Conservation (phyloP, 2,329 filamentous ascomycete species). For the Colletotrichum sp. region DNA sequence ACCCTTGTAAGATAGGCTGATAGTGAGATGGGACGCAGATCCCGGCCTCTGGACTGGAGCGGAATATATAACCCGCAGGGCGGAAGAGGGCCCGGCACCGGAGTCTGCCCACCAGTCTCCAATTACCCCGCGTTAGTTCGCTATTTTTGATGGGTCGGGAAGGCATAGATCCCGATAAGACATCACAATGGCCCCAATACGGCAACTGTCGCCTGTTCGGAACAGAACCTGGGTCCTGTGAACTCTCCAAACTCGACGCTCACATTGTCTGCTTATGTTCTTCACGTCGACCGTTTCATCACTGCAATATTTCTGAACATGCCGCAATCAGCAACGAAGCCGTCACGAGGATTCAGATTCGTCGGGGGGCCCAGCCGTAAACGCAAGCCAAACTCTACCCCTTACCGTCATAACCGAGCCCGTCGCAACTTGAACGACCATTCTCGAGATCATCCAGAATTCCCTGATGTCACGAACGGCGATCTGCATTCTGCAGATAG, state of each 20-base stretch:
- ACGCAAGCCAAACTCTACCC: slow-evolving; percentile 1
- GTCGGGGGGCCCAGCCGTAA: slow-evolving; percentile 26
- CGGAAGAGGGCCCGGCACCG: background rate
- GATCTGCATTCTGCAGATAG: background rate
- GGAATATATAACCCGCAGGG: background rate
- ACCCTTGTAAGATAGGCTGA: background rate
- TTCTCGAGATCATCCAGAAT: background rate
- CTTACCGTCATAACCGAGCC: background rate
- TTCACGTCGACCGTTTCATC: background rate
- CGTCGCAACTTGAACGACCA: background rate
- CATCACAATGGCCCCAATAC: background rate
- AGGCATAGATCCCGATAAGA: background rate
- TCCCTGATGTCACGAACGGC: background rate
- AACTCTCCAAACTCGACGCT: background rate
- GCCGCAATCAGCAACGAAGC: background rate
- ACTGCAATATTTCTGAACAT: background rate
- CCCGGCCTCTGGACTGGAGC: background rate
- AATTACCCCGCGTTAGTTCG: background rate
- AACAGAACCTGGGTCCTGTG: background rate
- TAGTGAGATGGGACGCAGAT: background rate
- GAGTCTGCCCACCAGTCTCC: background rate
- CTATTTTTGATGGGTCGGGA: background rate
- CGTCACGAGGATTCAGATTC: slow-evolving; percentile 27
- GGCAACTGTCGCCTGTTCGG: background rate
- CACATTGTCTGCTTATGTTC: background rate